Evolutionary conservation across 139 green algal genomes (phyloP), one percentile per base, ranked within the genome.

Genomic region (Chlamydomonas incerta): DNA sequence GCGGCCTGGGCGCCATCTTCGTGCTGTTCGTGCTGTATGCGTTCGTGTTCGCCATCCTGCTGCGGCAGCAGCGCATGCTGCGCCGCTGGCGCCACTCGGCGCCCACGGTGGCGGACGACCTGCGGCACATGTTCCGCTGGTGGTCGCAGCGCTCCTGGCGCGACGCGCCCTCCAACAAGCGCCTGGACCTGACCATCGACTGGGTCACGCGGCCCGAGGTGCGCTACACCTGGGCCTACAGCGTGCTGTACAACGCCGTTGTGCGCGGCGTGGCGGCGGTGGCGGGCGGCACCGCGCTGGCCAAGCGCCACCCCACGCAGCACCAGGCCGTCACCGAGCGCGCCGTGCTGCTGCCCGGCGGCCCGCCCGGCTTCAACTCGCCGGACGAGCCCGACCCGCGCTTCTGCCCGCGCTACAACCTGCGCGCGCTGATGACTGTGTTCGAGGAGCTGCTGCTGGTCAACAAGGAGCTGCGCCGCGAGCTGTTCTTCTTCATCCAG

Each of bases 371-470:
- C 34, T 23, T 0, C 14, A 63, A 29, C 76, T 46, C 37, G 4
- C 37, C 8, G 15, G 76, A 83, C 37, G 37, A 72, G 62, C 76
- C 76, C 62, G 76, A 81, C 74, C 57, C 74, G 47, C 23, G n/a
- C n/a, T 58, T 70, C 47, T 70, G 63, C 55, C 66, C 80, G 66
- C 80, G 80, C 47, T 85, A 85, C 80, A 85, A 85, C 68, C 80
- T 77, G 66, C 80, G 80, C 35, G 8, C 23, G 24, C 80, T 85
- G 50, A 62, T 68, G 23, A 1, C 4, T 23, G 67, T 77, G 47
- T 68, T 85, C 28, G 67, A 76, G 66, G 80, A 24, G 4, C 24
- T 85, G 80, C 66, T 85, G 35, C 31, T 15, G 1, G 80, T 28
- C 10, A 77, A 85, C 65, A 75, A 77, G 68, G 58, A 76, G 35